Conservation (phyloP, 1,284 basidiomycete genomes). For the Cryptococcus sp. region DNA sequence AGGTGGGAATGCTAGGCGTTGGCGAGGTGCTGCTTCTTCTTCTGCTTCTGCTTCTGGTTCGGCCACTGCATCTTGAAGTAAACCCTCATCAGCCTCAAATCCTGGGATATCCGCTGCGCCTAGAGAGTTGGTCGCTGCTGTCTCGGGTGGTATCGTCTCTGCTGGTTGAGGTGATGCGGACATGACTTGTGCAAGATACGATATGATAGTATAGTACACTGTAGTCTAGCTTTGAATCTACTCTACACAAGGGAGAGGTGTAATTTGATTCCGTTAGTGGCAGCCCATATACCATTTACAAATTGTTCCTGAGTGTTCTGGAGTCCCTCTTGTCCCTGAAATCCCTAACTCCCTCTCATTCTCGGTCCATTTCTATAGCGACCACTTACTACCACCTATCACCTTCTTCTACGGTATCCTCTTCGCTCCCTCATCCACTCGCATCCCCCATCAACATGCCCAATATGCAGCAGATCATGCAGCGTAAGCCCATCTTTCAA, state of each 20-base stretch:
- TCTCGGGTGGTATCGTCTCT: neutral
- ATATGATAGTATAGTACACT: no score
- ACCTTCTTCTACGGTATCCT: neutral
- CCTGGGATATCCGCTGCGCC: neutral
- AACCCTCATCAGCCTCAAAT: neutral
- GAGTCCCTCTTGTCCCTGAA: neutral
- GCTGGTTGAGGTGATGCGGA: neutral
- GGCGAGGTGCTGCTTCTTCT: neutral
- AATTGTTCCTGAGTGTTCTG: neutral
- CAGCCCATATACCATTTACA: neutral
- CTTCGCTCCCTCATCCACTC: neutral
- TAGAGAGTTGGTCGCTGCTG: no score
- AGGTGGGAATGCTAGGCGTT: constrained; percentile 19
- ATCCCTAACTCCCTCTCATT: neutral
- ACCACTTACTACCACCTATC: neutral
- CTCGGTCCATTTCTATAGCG: neutral
- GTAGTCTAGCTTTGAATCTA: no score
- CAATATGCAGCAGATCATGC: constrained; percentile 19
- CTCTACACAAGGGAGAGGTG: no score
- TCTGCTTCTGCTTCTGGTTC: neutral
- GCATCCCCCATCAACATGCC: constrained; percentile 28
- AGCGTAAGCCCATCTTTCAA: constrained; percentile 24
- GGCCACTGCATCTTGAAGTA: constrained; percentile 1
- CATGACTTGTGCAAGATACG: neutral
- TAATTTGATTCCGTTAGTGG: neutral